Percentiles rank a stretch among this genome's conserved stretches.
Conservation (phyloP, 169 alveolate species). For the Plasmodium billcollinsi region DNA sequence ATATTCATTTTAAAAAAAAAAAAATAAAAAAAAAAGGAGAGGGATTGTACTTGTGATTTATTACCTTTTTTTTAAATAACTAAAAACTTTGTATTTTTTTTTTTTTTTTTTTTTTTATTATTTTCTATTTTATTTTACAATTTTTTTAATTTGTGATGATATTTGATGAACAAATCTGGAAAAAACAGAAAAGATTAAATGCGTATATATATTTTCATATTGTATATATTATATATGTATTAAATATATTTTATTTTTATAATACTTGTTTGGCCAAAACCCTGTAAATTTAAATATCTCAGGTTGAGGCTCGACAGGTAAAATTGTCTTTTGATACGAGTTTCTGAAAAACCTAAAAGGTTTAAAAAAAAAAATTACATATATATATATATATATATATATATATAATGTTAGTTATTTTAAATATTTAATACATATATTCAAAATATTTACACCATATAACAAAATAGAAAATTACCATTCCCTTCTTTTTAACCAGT, state of each 20-base stretch:
- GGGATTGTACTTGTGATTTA: neutral
- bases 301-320: conserved; percentile 54
- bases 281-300: conserved; percentile 80
- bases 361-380: neutral
- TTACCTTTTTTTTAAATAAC: no score
- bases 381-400: neutral
- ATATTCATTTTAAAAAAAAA: neutral
- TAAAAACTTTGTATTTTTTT: no score
- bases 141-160: conserved; percentile 50
- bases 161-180: conserved; percentile 53
- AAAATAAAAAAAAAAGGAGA: neutral
- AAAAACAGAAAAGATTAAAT: conserved; percentile 1
- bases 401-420: neutral
- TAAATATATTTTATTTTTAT: neutral
- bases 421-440: neutral
- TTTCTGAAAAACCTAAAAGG: conserved; percentile 43
- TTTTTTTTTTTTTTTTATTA: no score
- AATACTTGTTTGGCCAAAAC: conserved; percentile 83
- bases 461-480: conserved; percentile 70
- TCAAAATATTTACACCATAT: no score
- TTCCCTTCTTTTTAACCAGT: conserved; percentile 85
- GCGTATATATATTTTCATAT: neutral
- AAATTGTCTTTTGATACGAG: conserved; percentile 41
- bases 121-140: conserved; percentile 34
- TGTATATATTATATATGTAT: neutral